Evolutionary conservation across 202 grass and related monocot species (phyloP), one percentile per base, ranked within the genome.

Genomic region (Zoysia matrella): DNA sequence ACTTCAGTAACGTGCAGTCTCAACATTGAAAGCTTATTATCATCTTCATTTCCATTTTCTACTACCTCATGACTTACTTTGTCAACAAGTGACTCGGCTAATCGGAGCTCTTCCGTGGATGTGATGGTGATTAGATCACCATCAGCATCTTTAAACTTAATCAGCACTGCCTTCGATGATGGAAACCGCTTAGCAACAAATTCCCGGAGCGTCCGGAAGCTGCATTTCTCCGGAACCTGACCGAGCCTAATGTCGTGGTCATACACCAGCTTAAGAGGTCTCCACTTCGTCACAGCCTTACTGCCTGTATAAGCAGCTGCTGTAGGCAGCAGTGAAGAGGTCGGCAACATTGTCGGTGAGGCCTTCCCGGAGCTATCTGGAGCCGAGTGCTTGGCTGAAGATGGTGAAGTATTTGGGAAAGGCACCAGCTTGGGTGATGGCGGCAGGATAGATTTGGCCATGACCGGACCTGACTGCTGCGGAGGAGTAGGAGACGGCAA

Each of bases 121-220:
- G 95, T 98, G 56, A 98, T 91, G 14, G 95, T 98, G 86, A 98
- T 83, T 72, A 98, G 87, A 90, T 98, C 95, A 36, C 87, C 92
- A 75, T 98, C 95, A 8, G 77, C 91, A 90, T 98, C 95, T 80
- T 88, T 93, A 72, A 90, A 95, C 74, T 98, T 98, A 13, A 98
- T 95, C 65, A 98, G 30, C 79, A 98, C 95, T 5, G 95, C 90
- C 64, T 95, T 98, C 55, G 95, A 95, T 55, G 95, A 95, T 3
- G 89, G 95, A 50, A 90, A 98, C 55, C 92, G 84, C 77, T 85
- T 85, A 0, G 90, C 70, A 55, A 98, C 92, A 47, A 93, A 83
- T 54, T 98, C 89, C 42, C 96, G 83, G 62, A 98, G 86, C 9
- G 13, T 30, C 53, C 61, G 69, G 57, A 93, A 88, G 77, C 77